These are phyloP conservation scores for Rhizophlyctis rosea DNA, from an alignment of 192 early-diverging fungal genomes.

Conservation along the genomic window DNA sequence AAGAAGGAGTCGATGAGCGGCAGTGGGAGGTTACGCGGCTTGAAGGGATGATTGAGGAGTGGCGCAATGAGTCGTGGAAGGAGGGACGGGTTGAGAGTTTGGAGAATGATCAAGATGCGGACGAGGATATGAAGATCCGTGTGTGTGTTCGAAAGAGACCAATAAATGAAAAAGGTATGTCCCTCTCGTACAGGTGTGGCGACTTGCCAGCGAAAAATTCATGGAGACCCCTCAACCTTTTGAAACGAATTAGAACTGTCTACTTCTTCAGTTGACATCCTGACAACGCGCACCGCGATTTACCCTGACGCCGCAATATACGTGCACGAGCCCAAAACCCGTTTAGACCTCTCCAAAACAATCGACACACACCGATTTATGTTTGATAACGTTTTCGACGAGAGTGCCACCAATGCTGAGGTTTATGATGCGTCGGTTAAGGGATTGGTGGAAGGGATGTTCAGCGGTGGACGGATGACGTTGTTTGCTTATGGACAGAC, in stretches of 20 bases:
- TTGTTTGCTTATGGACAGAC: constrained; percentile 47
- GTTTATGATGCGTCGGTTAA: constrained; percentile 26
- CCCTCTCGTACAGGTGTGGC: neutral
- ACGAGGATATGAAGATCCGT: constrained; percentile 66
- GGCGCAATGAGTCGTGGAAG: constrained; percentile 11
- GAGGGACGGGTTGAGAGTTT: neutral
- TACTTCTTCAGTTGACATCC: constrained; percentile 31
- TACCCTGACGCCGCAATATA: constrained; percentile 38
- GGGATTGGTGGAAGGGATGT: constrained; percentile 25
- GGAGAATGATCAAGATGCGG: neutral
- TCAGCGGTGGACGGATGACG: constrained; percentile 34
- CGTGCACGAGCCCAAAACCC: constrained; percentile 44
- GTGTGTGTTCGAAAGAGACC: constrained; percentile 90
- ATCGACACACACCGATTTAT: constrained; percentile 81
- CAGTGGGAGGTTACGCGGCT: constrained; percentile 17
- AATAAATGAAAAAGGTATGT: neutral
- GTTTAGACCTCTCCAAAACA: constrained; percentile 77
- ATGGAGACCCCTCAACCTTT: neutral
- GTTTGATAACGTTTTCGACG: constrained; percentile 88
- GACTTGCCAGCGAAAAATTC: constrained; percentile 5
- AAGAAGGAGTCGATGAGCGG: constrained; percentile 2
- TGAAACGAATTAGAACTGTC: constrained; percentile 9
- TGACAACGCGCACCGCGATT: constrained; percentile 26
- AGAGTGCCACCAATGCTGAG: constrained; percentile 43
- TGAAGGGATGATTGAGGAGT: constrained; percentile 19